phyloP scores from a whole-genome alignment of 1,284 basidiomycete species.

The Fistulinella cinereoalba region DNA sequence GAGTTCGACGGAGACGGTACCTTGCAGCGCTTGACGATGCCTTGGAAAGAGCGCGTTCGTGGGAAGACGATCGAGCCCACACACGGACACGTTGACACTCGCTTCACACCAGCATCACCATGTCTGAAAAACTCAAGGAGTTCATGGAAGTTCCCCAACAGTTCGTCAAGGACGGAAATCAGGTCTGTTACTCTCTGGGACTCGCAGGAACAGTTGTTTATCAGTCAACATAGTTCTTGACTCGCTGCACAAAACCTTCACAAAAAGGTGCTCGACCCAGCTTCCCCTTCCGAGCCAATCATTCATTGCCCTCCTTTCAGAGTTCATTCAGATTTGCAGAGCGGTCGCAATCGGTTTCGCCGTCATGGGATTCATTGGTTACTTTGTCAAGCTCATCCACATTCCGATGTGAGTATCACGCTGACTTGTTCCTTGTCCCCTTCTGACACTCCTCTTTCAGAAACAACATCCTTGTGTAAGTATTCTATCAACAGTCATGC shows the following conservation, averaged over 20 bases:
- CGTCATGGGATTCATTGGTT: slow-evolving; percentile 98
- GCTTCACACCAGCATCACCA: slow-evolving; percentile 37
- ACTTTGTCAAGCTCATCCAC: slow-evolving; percentile 94
- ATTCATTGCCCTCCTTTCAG: slow-evolving; percentile 41
- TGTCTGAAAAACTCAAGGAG: slow-evolving; percentile 91
- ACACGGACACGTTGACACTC: slow-evolving; percentile 22
- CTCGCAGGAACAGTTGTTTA: slow-evolving; percentile 8
- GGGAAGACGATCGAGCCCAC: slow-evolving; percentile 10
- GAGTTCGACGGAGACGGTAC: slow-evolving; percentile 13
- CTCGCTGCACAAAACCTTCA: slow-evolving; percentile 96
- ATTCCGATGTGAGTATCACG: slow-evolving; percentile 83
- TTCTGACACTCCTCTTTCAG: slow-evolving; percentile 42
- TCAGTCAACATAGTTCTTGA: slow-evolving; percentile 70
- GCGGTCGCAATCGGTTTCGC: slow-evolving; percentile 94
- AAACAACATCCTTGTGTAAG: slow-evolving; percentile 94
- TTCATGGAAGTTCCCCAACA: slow-evolving; percentile 90
- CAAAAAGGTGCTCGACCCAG: slow-evolving; percentile 70
- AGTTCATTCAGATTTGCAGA: slow-evolving; percentile 89
- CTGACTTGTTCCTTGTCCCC: not conserved
- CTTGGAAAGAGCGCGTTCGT: slow-evolving; percentile 10
- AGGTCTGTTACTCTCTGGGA: slow-evolving; percentile 53
- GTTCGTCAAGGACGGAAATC: slow-evolving; percentile 91
- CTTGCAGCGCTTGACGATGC: slow-evolving; percentile 3
- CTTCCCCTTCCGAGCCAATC: not conserved
- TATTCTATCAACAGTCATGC: slow-evolving; percentile 24